A percentile compares a stretch with the other conserved stretches of the same genome.
phyloP scores from a whole-genome alignment of 371 early-diverging fungal species.

The Smittium culicis region DNA sequence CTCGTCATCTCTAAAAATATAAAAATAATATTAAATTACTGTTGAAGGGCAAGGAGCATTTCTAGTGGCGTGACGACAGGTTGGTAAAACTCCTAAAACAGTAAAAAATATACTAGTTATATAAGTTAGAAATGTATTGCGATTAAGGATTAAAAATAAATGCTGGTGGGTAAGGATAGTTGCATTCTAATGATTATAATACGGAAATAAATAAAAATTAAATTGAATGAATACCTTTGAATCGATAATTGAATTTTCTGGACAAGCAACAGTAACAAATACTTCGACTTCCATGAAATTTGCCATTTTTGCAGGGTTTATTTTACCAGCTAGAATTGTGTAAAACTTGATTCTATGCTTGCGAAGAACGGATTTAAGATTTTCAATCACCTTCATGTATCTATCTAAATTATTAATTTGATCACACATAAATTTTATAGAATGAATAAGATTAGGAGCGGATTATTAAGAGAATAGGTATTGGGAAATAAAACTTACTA shows the following conservation, averaged over 20 bases:
- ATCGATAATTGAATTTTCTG: slow-evolving; percentile 85
- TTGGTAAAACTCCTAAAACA: slow-evolving; percentile 56
- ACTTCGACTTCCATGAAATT: slow-evolving; percentile 88
- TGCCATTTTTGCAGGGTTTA: slow-evolving; percentile 87
- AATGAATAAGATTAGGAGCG: background rate
- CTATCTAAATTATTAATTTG: slow-evolving; percentile 38
- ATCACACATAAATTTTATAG: background rate
- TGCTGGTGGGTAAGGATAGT: too few relatives aligned
- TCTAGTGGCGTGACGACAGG: slow-evolving; percentile 91
- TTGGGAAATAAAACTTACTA: slow-evolving; percentile 37
- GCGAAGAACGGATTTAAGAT: slow-evolving; percentile 59
- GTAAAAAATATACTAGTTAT: too few relatives aligned
- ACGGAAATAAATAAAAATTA: too few relatives aligned
- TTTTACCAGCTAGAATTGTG: slow-evolving; percentile 84
- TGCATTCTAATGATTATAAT: too few relatives aligned
- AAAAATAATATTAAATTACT: background rate
- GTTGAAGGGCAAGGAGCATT: slow-evolving; percentile 55
- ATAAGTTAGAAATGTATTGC: too few relatives aligned
- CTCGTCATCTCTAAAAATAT: background rate
- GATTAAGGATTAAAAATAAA: too few relatives aligned
- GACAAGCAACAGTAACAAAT: slow-evolving; percentile 84
- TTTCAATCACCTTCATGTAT: slow-evolving; percentile 63
- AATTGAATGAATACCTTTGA: slow-evolving; percentile 37
- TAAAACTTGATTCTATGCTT: slow-evolving; percentile 68
- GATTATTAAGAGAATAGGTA: background rate